Base-by-base conservation (phyloP, 495 filamentous ascomycete genomes). In the Astrothelium subdiscretum region DNA sequence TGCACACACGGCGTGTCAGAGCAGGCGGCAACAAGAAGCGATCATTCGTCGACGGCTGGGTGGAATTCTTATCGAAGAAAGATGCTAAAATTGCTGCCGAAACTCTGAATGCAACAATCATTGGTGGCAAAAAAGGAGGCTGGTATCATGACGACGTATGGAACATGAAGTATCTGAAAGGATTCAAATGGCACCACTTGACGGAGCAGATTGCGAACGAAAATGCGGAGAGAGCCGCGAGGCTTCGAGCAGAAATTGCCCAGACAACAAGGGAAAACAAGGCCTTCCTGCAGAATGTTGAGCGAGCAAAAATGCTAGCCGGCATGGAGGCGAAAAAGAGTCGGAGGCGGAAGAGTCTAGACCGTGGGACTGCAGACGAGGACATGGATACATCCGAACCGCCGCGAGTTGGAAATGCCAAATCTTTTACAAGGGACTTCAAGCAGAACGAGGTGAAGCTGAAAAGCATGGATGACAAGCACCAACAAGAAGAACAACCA, bases 61-160 rank as follows among this genome's bases (percentile, higher is more conserved):
- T 97, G 20, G 94, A 98, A 69, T 96, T 95, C 68, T 72, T 81
- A 26, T 77, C 79, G 31, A 85, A 88, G 70, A 85, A 84, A 67
- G 86, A 89, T 42, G 95, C 94, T 2, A 95, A 95, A 70, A 73
- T 85, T 11, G 88, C 82, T 5, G 91, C 87, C n/a, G 91, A 95
- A 69, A 81, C 88, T 2, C 73, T 97, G 35, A 97, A 97, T 73
- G 86, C 88, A 31, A 78, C 80, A 31, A 91, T 80, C 27, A 85
- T 97, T 51, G 91, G 91, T 29, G 94, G 91, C 18, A 87, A 87
- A 69, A 97, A 96, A 76, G 86, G 91, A 3, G 81, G 84, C 13
- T 95, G 85, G 74, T 98, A 97, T 73, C 83, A 88, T 61, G 94
- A 98, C 73, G 95, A 97, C 71, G 81, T 98, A 57, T 95, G 89